phyloP scores from a whole-genome alignment of 495 filamentous ascomycete species.

The Podospora anserina region DNA sequence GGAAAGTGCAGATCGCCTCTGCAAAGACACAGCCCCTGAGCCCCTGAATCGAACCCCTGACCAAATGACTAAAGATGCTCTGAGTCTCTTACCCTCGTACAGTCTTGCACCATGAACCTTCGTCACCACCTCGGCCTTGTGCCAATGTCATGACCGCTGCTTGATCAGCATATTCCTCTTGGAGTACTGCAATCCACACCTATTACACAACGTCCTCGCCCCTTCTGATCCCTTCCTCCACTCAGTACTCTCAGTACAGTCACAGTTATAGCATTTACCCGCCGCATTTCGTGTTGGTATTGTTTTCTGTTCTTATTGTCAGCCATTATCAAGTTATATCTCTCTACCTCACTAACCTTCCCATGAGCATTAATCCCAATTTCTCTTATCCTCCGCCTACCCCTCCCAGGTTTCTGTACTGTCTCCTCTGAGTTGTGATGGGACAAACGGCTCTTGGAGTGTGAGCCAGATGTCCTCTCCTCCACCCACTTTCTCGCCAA shows the following conservation, averaged over 20 bases:
- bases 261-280: slow-evolving; percentile 8
- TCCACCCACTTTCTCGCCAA: neutral
- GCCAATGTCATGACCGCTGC: neutral
- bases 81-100: no score
- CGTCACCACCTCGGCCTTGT: neutral
- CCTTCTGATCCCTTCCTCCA: slow-evolving; percentile 17
- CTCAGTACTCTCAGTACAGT: slow-evolving; percentile 11
- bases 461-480: neutral
- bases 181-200: slow-evolving; percentile 12
- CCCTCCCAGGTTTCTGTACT: neutral
- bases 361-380: neutral
- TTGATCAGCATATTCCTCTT: slow-evolving; percentile 1
- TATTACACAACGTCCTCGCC: slow-evolving; percentile 14
- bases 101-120: no score
- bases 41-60: neutral
- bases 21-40: neutral
- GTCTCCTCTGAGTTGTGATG: no score
- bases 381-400: neutral
- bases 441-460: neutral
- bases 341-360: neutral
- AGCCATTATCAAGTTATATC: neutral
- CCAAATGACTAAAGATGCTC: neutral
- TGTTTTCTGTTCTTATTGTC: slow-evolving; percentile 1
- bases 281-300: neutral
- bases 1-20: neutral